Conservation (phyloP, 1,284 basidiomycete species). For the Trichosporon asahii region DNA sequence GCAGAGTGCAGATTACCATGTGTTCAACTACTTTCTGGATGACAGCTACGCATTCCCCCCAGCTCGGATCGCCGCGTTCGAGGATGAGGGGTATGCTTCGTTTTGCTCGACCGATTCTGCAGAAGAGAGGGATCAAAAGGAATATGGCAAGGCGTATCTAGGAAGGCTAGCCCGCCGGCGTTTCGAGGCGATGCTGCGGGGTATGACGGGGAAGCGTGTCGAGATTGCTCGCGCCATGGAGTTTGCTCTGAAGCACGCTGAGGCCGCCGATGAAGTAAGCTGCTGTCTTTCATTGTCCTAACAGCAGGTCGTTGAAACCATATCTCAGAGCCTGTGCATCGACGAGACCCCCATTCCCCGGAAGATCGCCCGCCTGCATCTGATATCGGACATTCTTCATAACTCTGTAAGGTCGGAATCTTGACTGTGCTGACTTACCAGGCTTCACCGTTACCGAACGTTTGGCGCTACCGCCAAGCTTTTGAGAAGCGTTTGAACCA, state of each 20-base stretch:
- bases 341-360: conserved; percentile 88
- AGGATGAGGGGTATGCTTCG: conserved; percentile 89
- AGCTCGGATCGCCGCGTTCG: conserved; percentile 64
- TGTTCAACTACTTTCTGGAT: conserved; percentile 72
- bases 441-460: conserved; percentile 52
- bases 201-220: conserved; percentile 76
- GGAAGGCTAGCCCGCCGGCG: conserved; percentile 72
- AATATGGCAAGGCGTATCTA: conserved; percentile 65
- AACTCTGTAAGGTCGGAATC: conserved; percentile 62
- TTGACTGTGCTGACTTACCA: conserved; percentile 11
- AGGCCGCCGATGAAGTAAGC: conserved; percentile 80
- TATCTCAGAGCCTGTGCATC: conserved; percentile 75
- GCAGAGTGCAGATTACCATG: conserved; percentile 57
- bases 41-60: conserved; percentile 57
- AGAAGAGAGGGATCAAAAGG: conserved; percentile 86
- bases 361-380: conserved; percentile 89
- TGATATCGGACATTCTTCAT: conserved; percentile 96
- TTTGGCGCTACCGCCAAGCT: conserved; percentile 87
- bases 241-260: conserved; percentile 90
- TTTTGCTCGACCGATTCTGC: conserved; percentile 92
- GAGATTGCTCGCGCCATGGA: conserved; percentile 93
- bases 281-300: background rate
- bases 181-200: conserved; percentile 85
- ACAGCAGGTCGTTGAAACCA: conserved; percentile 73
- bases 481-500: conserved; percentile 81